phyloP scores from a whole-genome alignment of 108 stramenopile species.

The Nitzschia palea region DNA sequence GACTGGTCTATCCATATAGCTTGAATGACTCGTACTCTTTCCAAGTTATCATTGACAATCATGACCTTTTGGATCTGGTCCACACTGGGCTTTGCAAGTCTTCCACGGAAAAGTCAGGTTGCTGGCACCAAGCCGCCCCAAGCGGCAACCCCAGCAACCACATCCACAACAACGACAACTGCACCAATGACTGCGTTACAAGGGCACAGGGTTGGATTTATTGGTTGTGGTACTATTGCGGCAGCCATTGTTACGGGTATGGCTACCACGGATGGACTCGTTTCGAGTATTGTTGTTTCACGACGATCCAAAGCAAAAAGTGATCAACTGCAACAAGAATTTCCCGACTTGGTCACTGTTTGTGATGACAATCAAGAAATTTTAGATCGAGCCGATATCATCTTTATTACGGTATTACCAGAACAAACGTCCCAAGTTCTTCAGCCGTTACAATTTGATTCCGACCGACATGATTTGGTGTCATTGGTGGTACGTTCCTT shows the following conservation, averaged over 20 bases:
- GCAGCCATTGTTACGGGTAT: conserved; percentile 70
- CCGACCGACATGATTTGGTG: conserved; percentile 59
- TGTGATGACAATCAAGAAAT: conserved; percentile 69
- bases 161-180: not conserved
- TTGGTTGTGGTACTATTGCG: conserved; percentile 87
- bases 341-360: conserved; percentile 51
- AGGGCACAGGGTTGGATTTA: conserved; percentile 52
- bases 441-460: conserved; percentile 45
- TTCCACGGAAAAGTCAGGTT: no score
- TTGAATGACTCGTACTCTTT: no score
- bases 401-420: conserved; percentile 79
- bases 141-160: no score
- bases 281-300: conserved; percentile 51
- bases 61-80: no score
- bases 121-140: no score
- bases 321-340: conserved; percentile 25
- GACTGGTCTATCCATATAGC: no score
- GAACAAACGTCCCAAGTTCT: conserved; percentile 56
- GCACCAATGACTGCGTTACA: no score
- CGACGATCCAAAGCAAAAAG: conserved; percentile 63
- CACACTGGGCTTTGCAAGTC: no score
- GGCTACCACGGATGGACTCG: conserved; percentile 20
- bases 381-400: conserved; percentile 60
- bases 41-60: no score
- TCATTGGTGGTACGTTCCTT: conserved; percentile 60